Conservation (phyloP, 108 stramenopile species). For the Conticribra guillardii region DNA sequence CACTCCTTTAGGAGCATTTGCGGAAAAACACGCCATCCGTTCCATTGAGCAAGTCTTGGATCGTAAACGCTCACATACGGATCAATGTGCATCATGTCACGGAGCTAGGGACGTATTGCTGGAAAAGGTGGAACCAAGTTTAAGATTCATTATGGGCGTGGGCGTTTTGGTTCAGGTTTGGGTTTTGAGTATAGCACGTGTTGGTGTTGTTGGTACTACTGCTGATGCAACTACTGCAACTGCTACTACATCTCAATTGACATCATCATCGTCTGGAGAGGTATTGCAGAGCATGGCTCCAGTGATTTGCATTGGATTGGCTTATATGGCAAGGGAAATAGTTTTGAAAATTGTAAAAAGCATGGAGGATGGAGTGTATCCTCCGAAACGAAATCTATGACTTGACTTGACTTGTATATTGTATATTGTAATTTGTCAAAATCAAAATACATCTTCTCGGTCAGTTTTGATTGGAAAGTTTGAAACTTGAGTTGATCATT, state of each 20-base stretch:
- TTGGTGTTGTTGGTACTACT: no score
- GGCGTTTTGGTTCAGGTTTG: neutral
- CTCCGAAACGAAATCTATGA: neutral
- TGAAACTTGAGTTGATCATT: no score
- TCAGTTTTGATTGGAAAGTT: no score
- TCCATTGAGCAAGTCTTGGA: neutral
- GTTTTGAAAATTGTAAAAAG: neutral
- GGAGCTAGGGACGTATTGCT: neutral
- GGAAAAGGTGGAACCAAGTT: neutral
- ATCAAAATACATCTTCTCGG: no score
- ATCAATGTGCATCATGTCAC: neutral
- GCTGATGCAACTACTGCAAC: no score
- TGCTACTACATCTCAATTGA: no score
- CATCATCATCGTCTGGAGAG: neutral
- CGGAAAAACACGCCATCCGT: neutral
- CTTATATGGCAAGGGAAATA: neutral
- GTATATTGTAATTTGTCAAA: no score
- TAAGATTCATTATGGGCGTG: neutral
- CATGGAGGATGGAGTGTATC: neutral
- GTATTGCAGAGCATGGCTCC: neutral
- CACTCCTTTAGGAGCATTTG: neutral
- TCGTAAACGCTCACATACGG: neutral
- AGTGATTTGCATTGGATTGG: neutral
- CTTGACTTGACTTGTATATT: no score
- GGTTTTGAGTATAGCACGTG: no score